Evolutionary conservation across 1,139 yeast genomes (phyloP), one percentile per base, ranked within the genome.

Genomic region (Saccharomyces hybrid): DNA sequence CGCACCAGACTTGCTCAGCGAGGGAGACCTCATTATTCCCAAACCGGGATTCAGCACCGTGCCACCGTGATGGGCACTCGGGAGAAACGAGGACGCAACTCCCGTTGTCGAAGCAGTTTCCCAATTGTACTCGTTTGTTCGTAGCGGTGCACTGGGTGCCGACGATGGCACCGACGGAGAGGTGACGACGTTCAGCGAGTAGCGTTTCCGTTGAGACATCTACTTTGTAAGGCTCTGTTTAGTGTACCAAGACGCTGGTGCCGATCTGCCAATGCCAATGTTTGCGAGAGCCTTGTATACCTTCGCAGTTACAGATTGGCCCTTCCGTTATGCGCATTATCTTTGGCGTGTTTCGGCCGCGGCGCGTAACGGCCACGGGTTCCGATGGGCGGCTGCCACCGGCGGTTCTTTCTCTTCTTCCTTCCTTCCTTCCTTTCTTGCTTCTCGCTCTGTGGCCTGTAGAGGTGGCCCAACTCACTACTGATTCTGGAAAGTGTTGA

Each of bases 121-220:
- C 44, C 44, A 38, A 38, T 19, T 38, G 24, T 6, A 38, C 19
- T 16, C 44, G 12, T 16, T 38, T 4, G 44, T 38, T 24, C 26
- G 24, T 38, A 38, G n/a, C 12, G 44, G 44, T 19, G 53, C 50
- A 26, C 48, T 51, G 46, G 31, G 26, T 8, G 46, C 47, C 42
- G 47, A n/a, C 14, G 44, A 8, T 11, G 52, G 47, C 12, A 50
- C 32, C 42, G 55, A 14, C 29, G 52, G 42, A 12, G 52, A 50
- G 24, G 48, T 29, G 8, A 50, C 49, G 12, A 50, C 52, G 44
- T 50, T 50, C 42, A 50, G 31, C 14, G 52, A 50, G 48, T 50
- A 50, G 19, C 52, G 28, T 14, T 50, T 50, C 31, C 52, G 29
- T 31, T 38, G 44, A 2, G 44, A 38, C 44, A 38, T 38, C 5